These are phyloP conservation scores for Paracoccidioides brasiliensis DNA, from an alignment of 2,329 filamentous ascomycete species.

Conservation along the genomic window DNA sequence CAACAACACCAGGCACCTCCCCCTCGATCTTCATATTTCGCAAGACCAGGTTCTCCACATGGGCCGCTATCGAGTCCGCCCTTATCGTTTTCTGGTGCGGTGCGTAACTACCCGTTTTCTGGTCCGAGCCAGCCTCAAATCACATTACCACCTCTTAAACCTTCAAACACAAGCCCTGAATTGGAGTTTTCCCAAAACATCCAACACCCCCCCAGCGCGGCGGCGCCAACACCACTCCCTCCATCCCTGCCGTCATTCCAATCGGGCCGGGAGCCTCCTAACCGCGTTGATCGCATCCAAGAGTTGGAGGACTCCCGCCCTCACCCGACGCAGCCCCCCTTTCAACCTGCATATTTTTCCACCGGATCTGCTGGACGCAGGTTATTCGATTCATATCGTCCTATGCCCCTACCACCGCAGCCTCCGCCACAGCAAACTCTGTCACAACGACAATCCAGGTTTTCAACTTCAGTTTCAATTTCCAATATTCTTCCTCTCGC, in stretches of 20 bases:
- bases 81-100: background rate
- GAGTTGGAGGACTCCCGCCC: background rate
- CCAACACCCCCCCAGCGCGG: background rate
- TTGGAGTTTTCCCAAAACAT: slow-evolving; percentile 1
- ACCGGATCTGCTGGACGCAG: background rate
- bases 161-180: slow-evolving; percentile 1
- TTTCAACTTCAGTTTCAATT: background rate
- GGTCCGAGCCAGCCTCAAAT: slow-evolving; percentile 2
- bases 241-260: background rate
- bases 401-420: background rate
- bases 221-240: background rate
- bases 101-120: background rate
- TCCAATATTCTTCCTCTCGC: background rate
- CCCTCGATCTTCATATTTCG: slow-evolving; percentile 1
- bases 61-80: slow-evolving; percentile 1
- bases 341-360: background rate
- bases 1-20: background rate
- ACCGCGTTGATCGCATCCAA: background rate
- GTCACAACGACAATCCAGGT: background rate
- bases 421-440: background rate
- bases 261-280: background rate
- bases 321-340: background rate
- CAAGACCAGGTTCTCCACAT: slow-evolving; percentile 2
- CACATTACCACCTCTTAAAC: slow-evolving; percentile 6
- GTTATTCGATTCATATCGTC: background rate